Conservation (phyloP, 1,139 yeast genomes). For the Debaryomyces subglobosus region DNA sequence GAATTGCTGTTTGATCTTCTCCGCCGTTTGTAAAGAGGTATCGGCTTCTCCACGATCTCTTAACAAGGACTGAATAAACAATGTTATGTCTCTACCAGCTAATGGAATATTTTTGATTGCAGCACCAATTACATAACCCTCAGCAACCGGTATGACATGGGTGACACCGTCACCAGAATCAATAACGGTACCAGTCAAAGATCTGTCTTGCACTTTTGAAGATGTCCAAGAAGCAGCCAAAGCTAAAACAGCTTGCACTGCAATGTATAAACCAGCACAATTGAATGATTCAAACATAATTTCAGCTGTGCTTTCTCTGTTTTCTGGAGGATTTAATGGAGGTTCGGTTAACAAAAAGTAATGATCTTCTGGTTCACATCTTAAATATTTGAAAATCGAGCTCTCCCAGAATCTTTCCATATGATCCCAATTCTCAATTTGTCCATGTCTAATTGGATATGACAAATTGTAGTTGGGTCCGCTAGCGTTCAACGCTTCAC, state of each 20-base stretch:
- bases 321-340: constrained; percentile 97
- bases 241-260: constrained; percentile 98
- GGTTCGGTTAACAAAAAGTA: constrained; percentile 95
- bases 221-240: constrained; percentile 99
- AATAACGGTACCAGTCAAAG: constrained; percentile 96
- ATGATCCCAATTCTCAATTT: constrained; percentile 98
- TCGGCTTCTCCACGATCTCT: constrained; percentile 98
- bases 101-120: constrained; percentile 97
- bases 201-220: constrained; percentile 90
- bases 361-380: constrained; percentile 99
- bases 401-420: constrained; percentile 99
- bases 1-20: constrained; percentile 91
- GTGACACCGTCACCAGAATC: constrained; percentile 98
- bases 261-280: constrained; percentile 97
- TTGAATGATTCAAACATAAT: constrained; percentile 98
- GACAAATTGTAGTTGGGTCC: constrained; percentile 88
- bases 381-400: constrained; percentile 89
- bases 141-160: constrained; percentile 98
- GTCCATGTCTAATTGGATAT: constrained; percentile 97
- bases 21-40: constrained; percentile 93
- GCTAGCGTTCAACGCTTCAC: constrained; percentile 89
- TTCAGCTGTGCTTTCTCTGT: constrained; percentile 97
- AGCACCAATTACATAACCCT: constrained; percentile 96
- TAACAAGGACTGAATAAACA: constrained; percentile 86
- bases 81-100: constrained; percentile 97